phyloP scores from a whole-genome alignment of 305 asterid species.

The Rubia balearica region DNA sequence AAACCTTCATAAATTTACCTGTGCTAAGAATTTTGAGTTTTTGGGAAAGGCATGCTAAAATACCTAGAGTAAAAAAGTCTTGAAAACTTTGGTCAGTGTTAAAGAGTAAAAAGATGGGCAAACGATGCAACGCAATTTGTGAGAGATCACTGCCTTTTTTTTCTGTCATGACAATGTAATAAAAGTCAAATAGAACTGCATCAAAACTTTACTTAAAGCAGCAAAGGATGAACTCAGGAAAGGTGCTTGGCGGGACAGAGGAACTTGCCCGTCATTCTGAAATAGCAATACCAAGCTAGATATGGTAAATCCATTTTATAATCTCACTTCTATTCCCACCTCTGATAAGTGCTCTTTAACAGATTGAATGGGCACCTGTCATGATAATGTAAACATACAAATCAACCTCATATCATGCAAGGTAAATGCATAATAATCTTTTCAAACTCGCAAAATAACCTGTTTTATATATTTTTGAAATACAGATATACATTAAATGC shows the following conservation, averaged over 20 bases:
- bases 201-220: not conserved
- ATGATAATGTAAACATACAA: not conserved
- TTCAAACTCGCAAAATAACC: not conserved
- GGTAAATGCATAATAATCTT: not conserved
- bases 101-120: too few relatives aligned
- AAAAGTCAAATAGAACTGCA: not conserved
- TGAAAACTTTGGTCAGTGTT: not conserved
- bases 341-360: conserved; percentile 48
- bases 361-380: conserved; percentile 49
- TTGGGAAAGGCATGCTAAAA: not conserved
- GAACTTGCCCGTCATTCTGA: not conserved
- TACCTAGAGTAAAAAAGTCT: not conserved
- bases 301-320: conserved; percentile 12
- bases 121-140: not conserved
- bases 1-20: too few relatives aligned
- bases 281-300: not conserved
- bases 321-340: conserved; percentile 51
- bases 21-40: not conserved
- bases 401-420: not conserved
- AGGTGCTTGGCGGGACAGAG: not conserved
- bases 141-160: not conserved
- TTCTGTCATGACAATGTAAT: not conserved
- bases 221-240: not conserved
- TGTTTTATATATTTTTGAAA: not conserved
- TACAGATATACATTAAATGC: not conserved